Conservation (phyloP, 129 eudicot species). For the Kitagawia praeruptora region DNA sequence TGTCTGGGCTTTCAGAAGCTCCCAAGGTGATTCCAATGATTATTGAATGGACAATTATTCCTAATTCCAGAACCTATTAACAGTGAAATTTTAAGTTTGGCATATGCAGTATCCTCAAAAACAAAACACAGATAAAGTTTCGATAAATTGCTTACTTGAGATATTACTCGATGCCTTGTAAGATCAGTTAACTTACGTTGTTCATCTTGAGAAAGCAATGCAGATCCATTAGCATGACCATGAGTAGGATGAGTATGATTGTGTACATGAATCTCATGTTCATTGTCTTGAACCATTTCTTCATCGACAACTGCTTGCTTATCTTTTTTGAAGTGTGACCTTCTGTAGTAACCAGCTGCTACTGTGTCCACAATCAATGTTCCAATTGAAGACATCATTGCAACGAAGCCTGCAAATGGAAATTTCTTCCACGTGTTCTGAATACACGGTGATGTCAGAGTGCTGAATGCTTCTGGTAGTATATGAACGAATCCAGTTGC, state of each 20-base stretch:
- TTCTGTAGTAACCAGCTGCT: slow-evolving; percentile 50
- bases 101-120: background rate
- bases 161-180: slow-evolving; percentile 49
- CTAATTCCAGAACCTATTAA: slow-evolving; percentile 61
- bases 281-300: slow-evolving; percentile 16
- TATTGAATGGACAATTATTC: slow-evolving; percentile 63
- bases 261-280: slow-evolving; percentile 40
- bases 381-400: slow-evolving; percentile 55
- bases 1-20: slow-evolving; percentile 41
- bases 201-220: slow-evolving; percentile 19
- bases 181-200: slow-evolving; percentile 25
- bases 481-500: slow-evolving; percentile 76
- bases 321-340: slow-evolving; percentile 32
- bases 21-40: slow-evolving; percentile 69
- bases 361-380: slow-evolving; percentile 52
- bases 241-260: slow-evolving; percentile 53
- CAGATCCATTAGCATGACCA: slow-evolving; percentile 57
- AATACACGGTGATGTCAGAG: slow-evolving; percentile 44
- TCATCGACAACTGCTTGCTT: slow-evolving; percentile 27
- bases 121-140: background rate
- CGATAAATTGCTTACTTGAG: slow-evolving; percentile 31
- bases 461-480: slow-evolving; percentile 54
- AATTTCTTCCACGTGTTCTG: slow-evolving; percentile 54
- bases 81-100: slow-evolving; percentile 1
- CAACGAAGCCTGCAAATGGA: slow-evolving; percentile 60